Evolutionary conservation across 805 yeast genomes (phyloP), one percentile per base, ranked within the genome.

Genomic region (Candida berthetii): DNA sequence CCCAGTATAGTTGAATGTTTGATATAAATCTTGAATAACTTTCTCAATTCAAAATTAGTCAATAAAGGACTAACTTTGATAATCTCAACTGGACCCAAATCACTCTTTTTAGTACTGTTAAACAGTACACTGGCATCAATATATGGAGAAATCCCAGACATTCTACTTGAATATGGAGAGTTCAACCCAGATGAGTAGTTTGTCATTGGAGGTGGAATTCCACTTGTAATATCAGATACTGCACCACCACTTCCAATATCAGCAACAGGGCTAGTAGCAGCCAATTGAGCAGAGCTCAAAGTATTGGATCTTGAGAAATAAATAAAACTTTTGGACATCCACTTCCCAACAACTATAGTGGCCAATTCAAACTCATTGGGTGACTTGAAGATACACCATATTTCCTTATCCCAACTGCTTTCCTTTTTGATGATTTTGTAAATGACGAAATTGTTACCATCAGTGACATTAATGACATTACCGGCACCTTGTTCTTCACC

Each of bases 81-180:
- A 15, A 2, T 3, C 15, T 24, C 35, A 16, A 17, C 7, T 14
- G 31, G 16, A 3, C 39, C 39, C 9, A 40, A 25, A 22, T 35
- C 36, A 7, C 9, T 3, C 13, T 36, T 29, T 7, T 16, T n/a
- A 10, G n/a, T 27, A 22, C 7, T 36, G 15, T 36, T 36, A 18
- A 24, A 24, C 16, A 16, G n/a, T 7, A 50, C 18, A 31, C 40
- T 24, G 10, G 50, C 42, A n/a, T 49, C 55, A 35, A 49, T 36
- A 35, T 48, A 50, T 14, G 53, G 53, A 10, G 45, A 34, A 15
- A 7, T 36, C 13, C 9, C 11, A 7, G 19, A 31, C 11, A 31
- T 9, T 17, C 34, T 31, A 4, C 17, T 33, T 8, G 16, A 14
- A 16, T 9, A 28, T 13, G 22, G 25, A 17, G 25, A 25, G n/a